These are phyloP conservation scores for Talaromyces sp. DNA, from an alignment of 2,329 filamentous ascomycete species.

Conservation along the genomic window DNA sequence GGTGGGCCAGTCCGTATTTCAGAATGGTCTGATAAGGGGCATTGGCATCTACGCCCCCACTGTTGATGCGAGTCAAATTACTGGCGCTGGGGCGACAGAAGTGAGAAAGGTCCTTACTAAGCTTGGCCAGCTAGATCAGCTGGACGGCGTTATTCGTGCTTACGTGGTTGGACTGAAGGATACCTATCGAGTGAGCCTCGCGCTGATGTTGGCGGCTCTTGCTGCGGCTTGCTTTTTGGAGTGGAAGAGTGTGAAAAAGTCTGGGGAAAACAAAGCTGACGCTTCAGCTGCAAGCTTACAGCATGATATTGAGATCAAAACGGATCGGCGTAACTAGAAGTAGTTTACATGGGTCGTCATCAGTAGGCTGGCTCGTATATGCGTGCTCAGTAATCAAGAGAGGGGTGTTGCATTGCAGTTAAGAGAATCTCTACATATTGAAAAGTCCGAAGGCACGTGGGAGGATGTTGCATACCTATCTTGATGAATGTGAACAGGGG, in stretches of 20 bases:
- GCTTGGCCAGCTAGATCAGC: neutral
- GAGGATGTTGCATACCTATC: too few relatives aligned
- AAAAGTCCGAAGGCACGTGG: too few relatives aligned
- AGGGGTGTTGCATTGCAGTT: too few relatives aligned
- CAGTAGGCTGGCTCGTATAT: too few relatives aligned
- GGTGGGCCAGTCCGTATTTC: conserved; percentile 28
- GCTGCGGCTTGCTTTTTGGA: conserved; percentile 21
- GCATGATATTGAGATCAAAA: too few relatives aligned
- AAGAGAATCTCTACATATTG: too few relatives aligned
- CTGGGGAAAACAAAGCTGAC: conserved; percentile 11
- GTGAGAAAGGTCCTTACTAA: neutral
- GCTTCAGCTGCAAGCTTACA: too few relatives aligned
- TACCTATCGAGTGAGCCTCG: conserved; percentile 21
- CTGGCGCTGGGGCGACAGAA: conserved; percentile 1
- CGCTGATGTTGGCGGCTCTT: conserved; percentile 18
- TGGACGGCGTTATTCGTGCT: conserved; percentile 16
- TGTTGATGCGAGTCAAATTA: neutral
- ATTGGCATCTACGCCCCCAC: neutral
- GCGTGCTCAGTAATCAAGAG: too few relatives aligned
- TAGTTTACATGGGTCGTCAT: too few relatives aligned
- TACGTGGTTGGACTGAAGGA: conserved; percentile 21
- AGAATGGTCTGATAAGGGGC: conserved; percentile 18
- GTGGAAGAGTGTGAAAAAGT: conserved; percentile 24
- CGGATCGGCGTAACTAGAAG: too few relatives aligned
- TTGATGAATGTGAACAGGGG: too few relatives aligned